A percentile compares a stretch with the other conserved stretches of the same genome.
Conservation (phyloP, 768 basidiomycete genomes). For the Rubroboletus satanas region DNA sequence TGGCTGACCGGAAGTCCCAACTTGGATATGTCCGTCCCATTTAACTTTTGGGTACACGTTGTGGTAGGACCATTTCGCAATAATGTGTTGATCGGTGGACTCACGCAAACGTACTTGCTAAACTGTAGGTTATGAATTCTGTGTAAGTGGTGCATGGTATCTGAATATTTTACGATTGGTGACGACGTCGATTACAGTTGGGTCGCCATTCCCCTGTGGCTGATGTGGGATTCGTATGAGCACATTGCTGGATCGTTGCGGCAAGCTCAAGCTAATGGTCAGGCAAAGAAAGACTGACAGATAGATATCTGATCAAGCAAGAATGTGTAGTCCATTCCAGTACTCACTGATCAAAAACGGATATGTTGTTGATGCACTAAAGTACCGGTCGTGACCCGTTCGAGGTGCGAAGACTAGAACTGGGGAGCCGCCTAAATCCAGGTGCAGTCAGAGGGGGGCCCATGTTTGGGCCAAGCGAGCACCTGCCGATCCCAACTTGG, state of each 20-base stretch:
- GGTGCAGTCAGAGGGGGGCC: slow-evolving; percentile 25
- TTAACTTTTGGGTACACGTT: slow-evolving; percentile 80
- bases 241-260: slow-evolving; percentile 65
- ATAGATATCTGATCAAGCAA: background rate
- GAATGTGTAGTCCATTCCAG: background rate
- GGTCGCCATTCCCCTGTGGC: slow-evolving; percentile 71
- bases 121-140: slow-evolving; percentile 68
- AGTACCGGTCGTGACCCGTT: background rate
- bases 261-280: slow-evolving; percentile 27
- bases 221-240: slow-evolving; percentile 76
- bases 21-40: slow-evolving; percentile 63
- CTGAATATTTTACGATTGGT: background rate
- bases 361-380: background rate
- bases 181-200: slow-evolving; percentile 46
- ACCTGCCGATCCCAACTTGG: slow-evolving; percentile 66
- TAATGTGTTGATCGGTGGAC: background rate
- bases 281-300: slow-evolving; percentile 35
- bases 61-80: slow-evolving; percentile 45
- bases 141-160: slow-evolving; percentile 47
- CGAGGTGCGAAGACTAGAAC: background rate
- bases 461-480: slow-evolving; percentile 55
- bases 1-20: slow-evolving; percentile 76
- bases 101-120: background rate
- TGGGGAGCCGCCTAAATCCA: background rate
- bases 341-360: background rate